Percentiles rank a stretch among this genome's conserved stretches.
phyloP scores from a whole-genome alignment of 106 monocot species.

The Agapanthus africanus region DNA sequence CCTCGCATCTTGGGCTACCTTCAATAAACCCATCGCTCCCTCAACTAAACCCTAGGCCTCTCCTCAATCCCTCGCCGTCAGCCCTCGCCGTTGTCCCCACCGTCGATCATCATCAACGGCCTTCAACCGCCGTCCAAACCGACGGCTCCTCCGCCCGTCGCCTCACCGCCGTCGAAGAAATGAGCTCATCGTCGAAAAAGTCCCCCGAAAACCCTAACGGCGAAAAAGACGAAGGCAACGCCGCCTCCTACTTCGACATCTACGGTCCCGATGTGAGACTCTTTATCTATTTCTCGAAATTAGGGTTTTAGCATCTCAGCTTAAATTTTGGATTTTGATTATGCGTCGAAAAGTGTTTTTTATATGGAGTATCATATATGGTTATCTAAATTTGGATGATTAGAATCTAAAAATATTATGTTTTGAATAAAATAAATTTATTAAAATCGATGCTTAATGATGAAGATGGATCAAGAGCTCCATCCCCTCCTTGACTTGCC shows the following conservation, averaged over 20 bases:
- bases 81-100: neutral
- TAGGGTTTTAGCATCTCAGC: neutral
- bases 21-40: neutral
- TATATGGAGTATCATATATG: neutral
- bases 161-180: neutral
- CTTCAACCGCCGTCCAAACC: conserved; percentile 2
- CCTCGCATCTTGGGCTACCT: neutral
- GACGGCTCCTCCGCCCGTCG: neutral
- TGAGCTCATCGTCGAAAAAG: conserved; percentile 3
- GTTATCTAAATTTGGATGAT: neutral
- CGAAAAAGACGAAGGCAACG: neutral
- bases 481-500: no score
- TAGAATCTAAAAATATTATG: no score
- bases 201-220: neutral
- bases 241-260: conserved; percentile 5
- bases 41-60: conserved; percentile 7
- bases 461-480: no score
- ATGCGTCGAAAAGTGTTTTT: neutral
- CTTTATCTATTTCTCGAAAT: neutral
- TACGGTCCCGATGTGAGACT: conserved; percentile 3
- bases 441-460: no score
- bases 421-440: no score
- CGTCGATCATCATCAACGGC: neutral
- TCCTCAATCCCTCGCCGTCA: conserved; percentile 1
- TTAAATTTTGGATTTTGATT: neutral